A percentile compares a stretch with the other conserved stretches of the same genome.
These are phyloP conservation scores for Centrapalus pauciflorus DNA, from an alignment of 129 eudicot genomes.

Conservation along the genomic window DNA sequence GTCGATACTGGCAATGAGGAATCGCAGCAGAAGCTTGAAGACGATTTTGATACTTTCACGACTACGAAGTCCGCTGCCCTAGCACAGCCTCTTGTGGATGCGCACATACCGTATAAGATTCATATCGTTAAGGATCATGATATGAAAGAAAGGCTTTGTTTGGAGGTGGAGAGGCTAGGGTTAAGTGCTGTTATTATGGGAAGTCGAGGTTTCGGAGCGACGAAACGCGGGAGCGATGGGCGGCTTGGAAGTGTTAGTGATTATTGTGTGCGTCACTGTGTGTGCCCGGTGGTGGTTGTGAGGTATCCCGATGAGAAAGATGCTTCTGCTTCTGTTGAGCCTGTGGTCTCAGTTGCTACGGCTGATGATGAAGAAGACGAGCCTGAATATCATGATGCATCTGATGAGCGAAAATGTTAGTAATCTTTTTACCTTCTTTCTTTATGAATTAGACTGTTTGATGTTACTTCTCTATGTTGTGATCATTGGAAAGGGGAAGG, in stretches of 20 bases:
- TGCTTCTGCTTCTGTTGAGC: constrained; percentile 21
- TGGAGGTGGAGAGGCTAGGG: constrained; percentile 92
- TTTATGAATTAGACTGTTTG: background rate
- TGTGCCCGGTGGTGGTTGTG: constrained; percentile 88
- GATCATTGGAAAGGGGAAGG: too few relatives aligned
- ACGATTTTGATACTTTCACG: constrained; percentile 70
- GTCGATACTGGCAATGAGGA: constrained; percentile 37
- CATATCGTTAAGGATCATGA: constrained; percentile 95
- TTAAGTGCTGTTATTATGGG: constrained; percentile 87
- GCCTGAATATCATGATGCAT: constrained; percentile 53
- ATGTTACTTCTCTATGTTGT: constrained; percentile 5
- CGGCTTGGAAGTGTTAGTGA: constrained; percentile 92
- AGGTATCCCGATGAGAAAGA: constrained; percentile 86
- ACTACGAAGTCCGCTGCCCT: constrained; percentile 59
- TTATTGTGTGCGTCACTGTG: constrained; percentile 92
- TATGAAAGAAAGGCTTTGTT: constrained; percentile 86
- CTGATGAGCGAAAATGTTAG: constrained; percentile 59
- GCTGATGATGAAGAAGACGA: constrained; percentile 51
- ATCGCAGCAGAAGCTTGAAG: constrained; percentile 57
- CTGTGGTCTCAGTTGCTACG: constrained; percentile 39
- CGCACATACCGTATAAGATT: constrained; percentile 76
- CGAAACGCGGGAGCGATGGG: constrained; percentile 54
- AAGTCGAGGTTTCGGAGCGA: constrained; percentile 84
- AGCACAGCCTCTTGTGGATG: constrained; percentile 77
- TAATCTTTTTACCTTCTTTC: background rate